Evolutionary conservation across 2,329 filamentous ascomycete species (phyloP), one percentile per base, ranked within the genome.

Genomic region (Aspergillus awamori): DNA sequence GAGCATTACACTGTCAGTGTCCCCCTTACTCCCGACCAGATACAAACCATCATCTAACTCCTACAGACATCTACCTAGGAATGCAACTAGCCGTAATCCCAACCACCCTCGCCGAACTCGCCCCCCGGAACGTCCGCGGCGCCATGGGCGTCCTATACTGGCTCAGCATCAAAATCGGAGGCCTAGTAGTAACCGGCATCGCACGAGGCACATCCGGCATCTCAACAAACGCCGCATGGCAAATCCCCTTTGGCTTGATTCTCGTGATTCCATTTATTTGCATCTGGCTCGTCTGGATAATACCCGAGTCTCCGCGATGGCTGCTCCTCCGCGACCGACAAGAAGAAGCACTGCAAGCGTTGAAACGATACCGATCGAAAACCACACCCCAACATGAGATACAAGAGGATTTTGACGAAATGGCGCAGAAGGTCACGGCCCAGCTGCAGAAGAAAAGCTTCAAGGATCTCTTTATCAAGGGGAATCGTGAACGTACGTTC

Each of bases 301-400:
- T 48, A 4, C 55, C 55, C 11, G 55, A 57, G n/a, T 57, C 55
- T 2, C 55, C 55, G 2, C 55, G 55, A 17, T 57, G 55, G 55
- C 45, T 48, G 6, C 41, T 57, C n/a, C 41, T 57, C 17, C 24
- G 45, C 24, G 55, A 57, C 30, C 55, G 43, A 10, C 52, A 54
- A 4, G 8, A 17, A n/a, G 52, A 54, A 8, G 41, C 41, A 15
- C 26, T 49, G 4, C 22, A 22, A 6, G 28, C 41, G 5, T 17
- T 38, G 20, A 49, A 20, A 15, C 30, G 28, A 7, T 28, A 33
- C 41, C n/a, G 30, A 28, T 28, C 55, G 3, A 10, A 57, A 17
- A 28, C 8, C 24, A 38, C 36, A 1, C 33, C 52, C 8, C 10
- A 39, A 4, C 20, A 15, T 7, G 52, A 28, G 8, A 54, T 54